Conservation (phyloP, 805 yeast genomes). For the Ogataea salicorniae region DNA sequence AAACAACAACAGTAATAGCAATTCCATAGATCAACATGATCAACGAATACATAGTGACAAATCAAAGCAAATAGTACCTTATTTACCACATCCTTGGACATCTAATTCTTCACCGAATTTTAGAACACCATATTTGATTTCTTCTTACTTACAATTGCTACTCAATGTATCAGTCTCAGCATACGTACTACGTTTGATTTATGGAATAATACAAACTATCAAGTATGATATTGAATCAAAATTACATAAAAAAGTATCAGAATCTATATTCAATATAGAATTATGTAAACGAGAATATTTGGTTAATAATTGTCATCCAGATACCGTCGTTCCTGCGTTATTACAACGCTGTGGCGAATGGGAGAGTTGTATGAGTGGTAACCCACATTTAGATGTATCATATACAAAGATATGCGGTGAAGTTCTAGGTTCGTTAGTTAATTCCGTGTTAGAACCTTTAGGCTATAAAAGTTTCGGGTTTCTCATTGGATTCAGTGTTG, state of each 20-base stretch:
- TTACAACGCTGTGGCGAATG: conserved; percentile 53
- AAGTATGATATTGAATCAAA: conserved; percentile 49
- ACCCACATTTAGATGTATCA: conserved; percentile 42
- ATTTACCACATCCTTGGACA: conserved; percentile 60
- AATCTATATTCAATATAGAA: conserved; percentile 45
- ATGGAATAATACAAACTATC: conserved; percentile 42
- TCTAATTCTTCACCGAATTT: conserved; percentile 44
- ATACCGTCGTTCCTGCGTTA: conserved; percentile 52
- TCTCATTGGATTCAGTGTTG: conserved; percentile 28
- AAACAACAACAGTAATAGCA: not conserved
- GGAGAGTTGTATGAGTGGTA: conserved; percentile 62
- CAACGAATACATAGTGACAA: not conserved
- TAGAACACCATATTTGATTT: conserved; percentile 48
- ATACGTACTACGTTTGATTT: conserved; percentile 40
- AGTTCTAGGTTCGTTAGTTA: conserved; percentile 55
- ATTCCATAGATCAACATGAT: not conserved
- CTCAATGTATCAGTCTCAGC: conserved; percentile 44
- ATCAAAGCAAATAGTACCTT: not conserved
- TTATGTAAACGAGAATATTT: conserved; percentile 47
- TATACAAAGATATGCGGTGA: conserved; percentile 57
- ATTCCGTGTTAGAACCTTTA: conserved; percentile 63
- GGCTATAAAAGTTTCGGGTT: conserved; percentile 54
- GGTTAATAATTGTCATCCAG: conserved; percentile 55
- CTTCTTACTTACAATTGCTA: conserved; percentile 56
- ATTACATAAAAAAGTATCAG: conserved; percentile 42